Conservation (phyloP, 2,329 filamentous ascomycete species). For the Oidium heveae region DNA sequence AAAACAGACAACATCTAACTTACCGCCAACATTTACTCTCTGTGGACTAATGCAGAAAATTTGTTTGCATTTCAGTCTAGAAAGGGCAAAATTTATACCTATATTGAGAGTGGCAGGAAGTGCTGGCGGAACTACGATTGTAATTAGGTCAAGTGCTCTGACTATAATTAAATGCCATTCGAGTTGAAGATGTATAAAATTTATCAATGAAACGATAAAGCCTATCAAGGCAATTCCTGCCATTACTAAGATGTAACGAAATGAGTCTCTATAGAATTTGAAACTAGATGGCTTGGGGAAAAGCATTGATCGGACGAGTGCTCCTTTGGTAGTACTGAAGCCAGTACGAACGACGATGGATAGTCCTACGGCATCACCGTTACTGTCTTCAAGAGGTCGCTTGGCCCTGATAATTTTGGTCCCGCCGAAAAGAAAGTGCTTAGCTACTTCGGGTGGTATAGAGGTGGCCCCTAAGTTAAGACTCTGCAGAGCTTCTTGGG, state of each 20-base stretch:
- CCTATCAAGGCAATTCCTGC: conserved; percentile 60
- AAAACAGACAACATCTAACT: conserved; percentile 88
- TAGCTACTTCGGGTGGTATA: conserved; percentile 58
- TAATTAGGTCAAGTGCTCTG: conserved; percentile 80
- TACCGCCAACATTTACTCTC: conserved; percentile 86
- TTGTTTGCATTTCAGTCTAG: conserved; percentile 59
- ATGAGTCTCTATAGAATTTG: conserved; percentile 95
- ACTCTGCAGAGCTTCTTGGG: conserved; percentile 48
- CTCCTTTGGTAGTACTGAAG: conserved; percentile 93
- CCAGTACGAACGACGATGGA: conserved; percentile 84
- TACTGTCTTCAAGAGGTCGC: conserved; percentile 61
- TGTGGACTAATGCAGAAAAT: conserved; percentile 98
- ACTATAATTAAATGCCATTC: conserved; percentile 81
- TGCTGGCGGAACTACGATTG: conserved; percentile 88
- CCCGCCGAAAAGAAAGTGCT: conserved; percentile 79
- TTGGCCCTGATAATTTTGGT: conserved; percentile 86
- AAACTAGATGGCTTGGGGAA: conserved; percentile 97
- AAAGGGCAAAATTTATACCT: conserved; percentile 83
- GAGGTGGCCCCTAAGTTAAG: conserved; percentile 62
- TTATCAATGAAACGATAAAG: conserved; percentile 75
- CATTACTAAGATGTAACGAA: conserved; percentile 96
- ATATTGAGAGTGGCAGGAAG: conserved; percentile 88
- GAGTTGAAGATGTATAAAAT: conserved; percentile 66
- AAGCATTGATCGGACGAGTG: conserved; percentile 87
- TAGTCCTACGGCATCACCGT: conserved; percentile 71